Evolutionary conservation across 257 asterid species (phyloP).

Genomic region (Capsicum chinense): DNA sequence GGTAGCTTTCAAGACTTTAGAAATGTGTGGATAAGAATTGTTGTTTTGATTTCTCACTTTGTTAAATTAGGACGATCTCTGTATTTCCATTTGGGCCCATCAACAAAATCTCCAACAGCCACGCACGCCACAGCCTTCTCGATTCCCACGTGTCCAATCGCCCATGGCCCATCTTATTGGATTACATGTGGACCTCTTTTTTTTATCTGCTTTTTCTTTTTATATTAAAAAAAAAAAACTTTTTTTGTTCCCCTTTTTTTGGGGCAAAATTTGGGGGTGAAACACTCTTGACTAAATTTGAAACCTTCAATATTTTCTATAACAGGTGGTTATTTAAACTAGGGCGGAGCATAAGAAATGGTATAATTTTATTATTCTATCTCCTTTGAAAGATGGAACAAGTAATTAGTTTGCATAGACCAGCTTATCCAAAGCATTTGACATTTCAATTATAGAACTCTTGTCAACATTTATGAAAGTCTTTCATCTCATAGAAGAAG

Average conservation of each 20-base stretch:
- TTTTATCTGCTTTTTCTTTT: background rate
- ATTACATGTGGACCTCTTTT: conserved; percentile 13
- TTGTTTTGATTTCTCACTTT: conserved; percentile 28
- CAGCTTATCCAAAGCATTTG: background rate
- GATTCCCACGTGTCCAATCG: conserved; percentile 27
- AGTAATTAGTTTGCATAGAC: background rate
- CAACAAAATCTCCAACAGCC: background rate
- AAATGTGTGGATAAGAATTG: conserved; percentile 50
- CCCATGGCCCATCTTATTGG: conserved; percentile 10
- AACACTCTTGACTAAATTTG: too few relatives aligned
- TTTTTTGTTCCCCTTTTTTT: too few relatives aligned
- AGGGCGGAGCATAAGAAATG: too few relatives aligned
- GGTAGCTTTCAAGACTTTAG: conserved; percentile 49
- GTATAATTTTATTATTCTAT: background rate
- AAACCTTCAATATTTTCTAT: too few relatives aligned
- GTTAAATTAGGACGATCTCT: background rate
- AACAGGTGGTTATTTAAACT: too few relatives aligned
- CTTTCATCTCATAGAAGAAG: background rate
- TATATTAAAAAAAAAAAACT: too few relatives aligned
- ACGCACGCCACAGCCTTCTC: conserved; percentile 33
- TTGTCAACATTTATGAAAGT: background rate
- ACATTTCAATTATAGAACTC: background rate
- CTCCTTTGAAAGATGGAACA: background rate
- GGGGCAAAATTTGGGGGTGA: too few relatives aligned
- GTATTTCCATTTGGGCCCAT: background rate